A percentile compares a stretch with the other conserved stretches of the same genome.
phyloP scores from a whole-genome alignment of 345 rosid species.

The Isatis tinctoria region DNA sequence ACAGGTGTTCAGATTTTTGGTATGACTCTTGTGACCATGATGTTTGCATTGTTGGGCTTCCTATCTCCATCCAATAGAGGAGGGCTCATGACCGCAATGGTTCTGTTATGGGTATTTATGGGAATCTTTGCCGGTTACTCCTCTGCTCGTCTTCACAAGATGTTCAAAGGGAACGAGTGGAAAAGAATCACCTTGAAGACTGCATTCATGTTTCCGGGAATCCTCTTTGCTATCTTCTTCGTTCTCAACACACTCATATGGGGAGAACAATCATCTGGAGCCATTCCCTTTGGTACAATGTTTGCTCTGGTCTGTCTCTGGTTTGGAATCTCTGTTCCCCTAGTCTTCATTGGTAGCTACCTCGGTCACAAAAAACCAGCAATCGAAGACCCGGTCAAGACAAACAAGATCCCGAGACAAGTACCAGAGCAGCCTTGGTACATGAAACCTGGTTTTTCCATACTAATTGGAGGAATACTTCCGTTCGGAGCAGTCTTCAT shows the following conservation, averaged over 20 bases:
- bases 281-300: conserved; percentile 95
- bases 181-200: conserved; percentile 85
- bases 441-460: conserved; percentile 81
- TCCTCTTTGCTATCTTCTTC: conserved; percentile 76
- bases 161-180: conserved; percentile 96
- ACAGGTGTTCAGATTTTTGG: conserved; percentile 88
- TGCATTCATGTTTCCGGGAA: conserved; percentile 91
- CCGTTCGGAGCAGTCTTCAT: conserved; percentile 94
- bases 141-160: conserved; percentile 77
- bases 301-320: conserved; percentile 83
- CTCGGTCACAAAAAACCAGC: conserved; percentile 84
- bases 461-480: conserved; percentile 86
- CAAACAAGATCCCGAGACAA: conserved; percentile 91
- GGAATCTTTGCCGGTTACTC: conserved; percentile 86
- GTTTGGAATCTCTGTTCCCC: conserved; percentile 95
- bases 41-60: conserved; percentile 87
- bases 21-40: conserved; percentile 94
- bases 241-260: conserved; percentile 77
- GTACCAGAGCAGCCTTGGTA: conserved; percentile 96
- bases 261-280: conserved; percentile 93
- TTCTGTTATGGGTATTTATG: conserved; percentile 96
- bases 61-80: conserved; percentile 95
- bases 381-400: conserved; percentile 86
- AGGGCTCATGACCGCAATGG: conserved; percentile 98
- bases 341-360: conserved; percentile 88